Conservation (phyloP, 1,284 basidiomycete genomes). For the Xerocomus minutiporus region DNA sequence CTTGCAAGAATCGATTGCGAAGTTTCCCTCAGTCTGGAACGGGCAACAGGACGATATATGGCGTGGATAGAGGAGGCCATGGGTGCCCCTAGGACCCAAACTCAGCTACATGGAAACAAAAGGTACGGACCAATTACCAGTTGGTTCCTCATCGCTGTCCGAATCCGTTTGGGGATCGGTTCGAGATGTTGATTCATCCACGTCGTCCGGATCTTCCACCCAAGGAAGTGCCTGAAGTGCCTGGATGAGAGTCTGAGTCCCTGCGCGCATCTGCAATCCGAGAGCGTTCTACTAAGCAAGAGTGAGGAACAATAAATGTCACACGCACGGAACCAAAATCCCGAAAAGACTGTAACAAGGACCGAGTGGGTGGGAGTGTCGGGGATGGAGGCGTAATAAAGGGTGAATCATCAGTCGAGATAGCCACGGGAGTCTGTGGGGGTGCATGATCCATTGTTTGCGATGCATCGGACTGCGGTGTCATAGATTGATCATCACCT, state of each 20-base stretch:
- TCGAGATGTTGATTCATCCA: slow-evolving; percentile 53
- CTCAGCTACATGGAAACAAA: slow-evolving; percentile 2
- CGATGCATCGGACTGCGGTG: slow-evolving; percentile 13
- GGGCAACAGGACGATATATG: slow-evolving; percentile 76
- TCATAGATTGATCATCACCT: slow-evolving; percentile 11
- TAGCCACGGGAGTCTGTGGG: slow-evolving; percentile 12
- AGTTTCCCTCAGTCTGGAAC: slow-evolving; percentile 47
- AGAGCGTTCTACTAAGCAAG: slow-evolving; percentile 6
- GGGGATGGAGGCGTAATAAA: slow-evolving; percentile 74
- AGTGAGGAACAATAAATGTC: background rate
- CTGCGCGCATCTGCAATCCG: slow-evolving; percentile 63
- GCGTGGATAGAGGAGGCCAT: slow-evolving; percentile 81
- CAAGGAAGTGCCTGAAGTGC: slow-evolving; percentile 78
- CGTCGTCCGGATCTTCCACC: slow-evolving; percentile 61
- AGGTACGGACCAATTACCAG: slow-evolving; percentile 27
- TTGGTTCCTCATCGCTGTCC: slow-evolving; percentile 58
- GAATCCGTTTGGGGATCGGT: slow-evolving; percentile 40
- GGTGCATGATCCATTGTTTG: slow-evolving; percentile 13
- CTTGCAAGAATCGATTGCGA: slow-evolving; percentile 29
- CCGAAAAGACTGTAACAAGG: slow-evolving; percentile 49
- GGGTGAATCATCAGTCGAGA: slow-evolving; percentile 60
- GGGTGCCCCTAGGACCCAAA: slow-evolving; percentile 24
- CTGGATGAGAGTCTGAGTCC: slow-evolving; percentile 81
- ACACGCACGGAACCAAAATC: slow-evolving; percentile 62
- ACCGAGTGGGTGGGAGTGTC: slow-evolving; percentile 39